These are phyloP conservation scores for Cercophora newfieldiana DNA, from an alignment of 495 filamentous ascomycete genomes.

Conservation along the genomic window DNA sequence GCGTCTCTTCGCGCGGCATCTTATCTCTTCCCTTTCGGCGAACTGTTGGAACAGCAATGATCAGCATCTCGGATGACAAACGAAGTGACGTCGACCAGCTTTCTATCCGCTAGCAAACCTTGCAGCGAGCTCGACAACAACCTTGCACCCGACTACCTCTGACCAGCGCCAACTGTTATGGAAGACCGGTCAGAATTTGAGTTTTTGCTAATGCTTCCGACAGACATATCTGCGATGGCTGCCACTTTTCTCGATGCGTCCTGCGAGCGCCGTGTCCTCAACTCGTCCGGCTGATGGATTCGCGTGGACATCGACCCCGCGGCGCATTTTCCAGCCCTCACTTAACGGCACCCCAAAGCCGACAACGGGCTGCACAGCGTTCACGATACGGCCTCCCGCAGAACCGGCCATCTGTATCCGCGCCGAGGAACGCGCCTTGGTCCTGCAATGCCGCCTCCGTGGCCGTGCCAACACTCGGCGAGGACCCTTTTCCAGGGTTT, in stretches of 20 bases:
- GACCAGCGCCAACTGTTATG: not conserved
- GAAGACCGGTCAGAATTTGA: not conserved
- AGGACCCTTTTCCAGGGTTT: constrained; percentile 6
- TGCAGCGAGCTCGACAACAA: not conserved
- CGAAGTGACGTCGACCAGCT: not conserved
- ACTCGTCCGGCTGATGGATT: too few relatives aligned
- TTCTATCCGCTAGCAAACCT: not conserved
- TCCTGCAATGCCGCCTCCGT: not conserved
- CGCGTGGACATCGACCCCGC: too few relatives aligned
- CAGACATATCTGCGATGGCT: not conserved
- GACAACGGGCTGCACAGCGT: too few relatives aligned
- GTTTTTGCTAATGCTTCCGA: not conserved
- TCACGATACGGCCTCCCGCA: too few relatives aligned
- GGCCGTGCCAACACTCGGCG: not conserved
- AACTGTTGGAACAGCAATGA: not conserved
- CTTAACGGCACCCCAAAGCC: too few relatives aligned
- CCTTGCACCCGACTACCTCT: not conserved
- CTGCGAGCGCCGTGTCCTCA: not conserved
- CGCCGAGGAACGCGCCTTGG: not conserved
- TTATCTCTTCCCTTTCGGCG: not conserved
- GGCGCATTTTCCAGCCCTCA: too few relatives aligned
- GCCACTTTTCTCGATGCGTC: not conserved
- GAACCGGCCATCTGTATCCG: not conserved
- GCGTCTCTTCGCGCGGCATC: not conserved
- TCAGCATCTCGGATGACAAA: not conserved